Base-by-base conservation (phyloP, 345 rosid genomes). In the Eucalyptus pauciflora region DNA sequence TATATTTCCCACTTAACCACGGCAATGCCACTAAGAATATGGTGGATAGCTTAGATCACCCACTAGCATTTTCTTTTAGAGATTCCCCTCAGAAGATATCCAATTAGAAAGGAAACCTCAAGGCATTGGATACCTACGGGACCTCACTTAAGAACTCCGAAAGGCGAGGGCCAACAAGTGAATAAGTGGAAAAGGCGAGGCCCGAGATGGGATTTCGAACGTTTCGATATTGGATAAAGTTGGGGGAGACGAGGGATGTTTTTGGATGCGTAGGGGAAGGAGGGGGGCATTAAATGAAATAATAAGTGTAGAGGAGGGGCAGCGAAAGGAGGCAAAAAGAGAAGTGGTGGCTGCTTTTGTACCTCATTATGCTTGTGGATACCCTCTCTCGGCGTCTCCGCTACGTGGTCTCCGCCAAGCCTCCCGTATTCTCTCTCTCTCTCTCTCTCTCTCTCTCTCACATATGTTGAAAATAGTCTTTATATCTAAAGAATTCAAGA, bases 291-390 rank as follows among this genome's bases (percentile, higher is more conserved):
- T 71, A 51, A 83, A 71, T 88, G 87, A 29, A 50, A 17, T 45
- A 29, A 56, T 62, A 16, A 25, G 7, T n/a, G 46, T 4, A 51
- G 45, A 87, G 43, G 80, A 8, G 88, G 49, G 80, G 89, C 11
- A 7, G 54, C 8, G 79, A 87, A 86, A 25, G 50, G 31, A 87
- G 71, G 51, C 80, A 69, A 17, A 48, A 81, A 18, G 76, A 6
- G 92, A 20, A 88, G 22, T 85, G 96, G 88, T 94, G 99, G 95
- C 89, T 5, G 90, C 41, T 89, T 94, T 46, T 89, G 94, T 91
- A 69, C 97, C 99, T 94, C 96, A 93, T 51, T 7, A 89, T 89
- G 29, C 83, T 76, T 76, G 83, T 76, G 83, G 83, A 76, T 76
- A 6, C 83, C 83, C 12, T 76, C 48, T 37, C 48, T 37, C 83